These are phyloP conservation scores for Paraphaeosphaeria minitans DNA, from an alignment of 2,329 filamentous ascomycete genomes.

Conservation along the genomic window DNA sequence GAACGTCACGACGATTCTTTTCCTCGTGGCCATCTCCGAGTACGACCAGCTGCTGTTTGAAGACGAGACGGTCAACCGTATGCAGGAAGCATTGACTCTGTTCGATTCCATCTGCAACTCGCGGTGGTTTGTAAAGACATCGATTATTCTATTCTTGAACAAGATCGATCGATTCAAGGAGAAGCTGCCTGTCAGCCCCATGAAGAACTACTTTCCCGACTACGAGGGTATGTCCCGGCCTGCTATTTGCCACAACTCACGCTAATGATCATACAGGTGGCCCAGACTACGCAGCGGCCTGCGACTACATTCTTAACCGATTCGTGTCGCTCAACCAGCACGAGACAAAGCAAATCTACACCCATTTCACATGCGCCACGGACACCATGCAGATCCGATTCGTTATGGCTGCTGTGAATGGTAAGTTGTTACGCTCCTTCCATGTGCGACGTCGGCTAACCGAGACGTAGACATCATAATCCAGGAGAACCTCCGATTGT, in stretches of 20 bases:
- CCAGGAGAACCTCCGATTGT: conserved; percentile 96
- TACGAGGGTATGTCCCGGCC: conserved; percentile 64
- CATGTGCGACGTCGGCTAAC: conserved; percentile 49
- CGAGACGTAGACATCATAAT: conserved; percentile 87
- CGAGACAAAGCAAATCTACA: conserved; percentile 99
- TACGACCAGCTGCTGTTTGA: conserved; percentile 97
- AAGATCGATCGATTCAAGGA: conserved; percentile 78
- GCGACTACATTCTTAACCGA: conserved; percentile 98
- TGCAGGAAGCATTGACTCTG: conserved; percentile 73
- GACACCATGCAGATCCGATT: conserved; percentile 99
- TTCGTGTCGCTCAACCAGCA: conserved; percentile 99
- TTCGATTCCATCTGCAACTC: conserved; percentile 77
- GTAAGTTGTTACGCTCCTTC: conserved; percentile 57
- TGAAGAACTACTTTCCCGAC: conserved; percentile 78
- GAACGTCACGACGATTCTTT: conserved; percentile 95
- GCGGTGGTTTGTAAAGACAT: conserved; percentile 74
- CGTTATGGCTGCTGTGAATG: conserved; percentile 99
- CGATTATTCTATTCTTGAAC: conserved; percentile 75
- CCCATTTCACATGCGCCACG: conserved; percentile 97
- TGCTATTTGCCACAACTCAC: background rate
- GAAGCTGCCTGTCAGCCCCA: conserved; percentile 73
- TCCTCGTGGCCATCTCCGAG: conserved; percentile 95
- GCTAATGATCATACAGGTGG: conserved; percentile 62
- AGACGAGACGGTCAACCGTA: conserved; percentile 83
- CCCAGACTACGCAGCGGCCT: conserved; percentile 92